Evolutionary conservation across 345 rosid species (phyloP).

Genomic region (Ricinus communis): DNA sequence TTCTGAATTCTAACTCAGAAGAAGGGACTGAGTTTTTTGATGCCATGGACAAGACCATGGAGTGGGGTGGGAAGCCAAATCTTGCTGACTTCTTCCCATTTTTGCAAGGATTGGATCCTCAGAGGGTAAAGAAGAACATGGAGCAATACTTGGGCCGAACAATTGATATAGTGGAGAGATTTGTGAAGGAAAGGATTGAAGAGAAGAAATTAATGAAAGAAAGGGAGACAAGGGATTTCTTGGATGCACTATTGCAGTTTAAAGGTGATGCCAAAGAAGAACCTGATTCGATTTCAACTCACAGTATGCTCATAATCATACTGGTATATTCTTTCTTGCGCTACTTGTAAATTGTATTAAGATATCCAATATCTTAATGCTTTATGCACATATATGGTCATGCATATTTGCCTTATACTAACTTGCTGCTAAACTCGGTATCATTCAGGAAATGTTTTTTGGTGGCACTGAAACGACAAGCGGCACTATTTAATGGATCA

Average conservation of each 20-base stretch:
- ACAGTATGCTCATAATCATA: conserved; percentile 6
- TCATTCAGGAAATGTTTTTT: conserved; percentile 19
- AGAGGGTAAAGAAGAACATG: conserved; percentile 30
- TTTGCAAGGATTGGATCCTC: conserved; percentile 28
- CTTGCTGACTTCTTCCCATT: conserved; percentile 21
- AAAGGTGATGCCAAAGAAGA: conserved; percentile 19
- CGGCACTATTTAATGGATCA: conserved; percentile 17
- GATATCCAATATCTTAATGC: too few species aligned
- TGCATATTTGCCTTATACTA: too few species aligned
- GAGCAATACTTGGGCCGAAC: conserved; percentile 10
- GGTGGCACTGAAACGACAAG: conserved; percentile 25
- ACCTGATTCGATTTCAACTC: conserved; percentile 11
- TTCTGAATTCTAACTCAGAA: conserved; percentile 6
- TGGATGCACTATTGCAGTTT: conserved; percentile 21
- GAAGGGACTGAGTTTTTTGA: conserved; percentile 16
- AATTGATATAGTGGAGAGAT: conserved; percentile 14
- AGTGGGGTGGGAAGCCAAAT: conserved; percentile 21
- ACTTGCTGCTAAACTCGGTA: background rate
- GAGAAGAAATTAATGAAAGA: background rate
- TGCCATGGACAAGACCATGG: conserved; percentile 14
- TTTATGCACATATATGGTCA: too few species aligned
- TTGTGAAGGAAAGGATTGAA: conserved; percentile 21
- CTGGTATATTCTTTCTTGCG: background rate
- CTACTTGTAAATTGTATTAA: too few species aligned
- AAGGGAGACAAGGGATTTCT: conserved; percentile 5